Percentiles rank a stretch among this genome's conserved stretches.
Evolutionary conservation across 345 rosid genomes (phyloP).

Genomic region (Jatropha curcas): DNA sequence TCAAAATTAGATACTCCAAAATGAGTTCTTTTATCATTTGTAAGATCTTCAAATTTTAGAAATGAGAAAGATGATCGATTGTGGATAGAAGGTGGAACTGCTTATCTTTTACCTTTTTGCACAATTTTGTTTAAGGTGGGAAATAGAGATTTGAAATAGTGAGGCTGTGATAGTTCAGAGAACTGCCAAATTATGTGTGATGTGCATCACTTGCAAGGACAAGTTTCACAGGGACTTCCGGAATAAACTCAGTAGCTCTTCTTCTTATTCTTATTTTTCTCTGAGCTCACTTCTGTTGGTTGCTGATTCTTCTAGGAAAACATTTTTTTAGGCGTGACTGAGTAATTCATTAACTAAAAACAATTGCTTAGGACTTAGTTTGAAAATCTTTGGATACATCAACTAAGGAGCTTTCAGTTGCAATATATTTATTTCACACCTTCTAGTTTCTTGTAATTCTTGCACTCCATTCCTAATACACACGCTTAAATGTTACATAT

Average conservation of each 20-base stretch:
- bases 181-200: no score
- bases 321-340: neutral
- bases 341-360: no score
- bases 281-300: neutral
- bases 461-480: neutral
- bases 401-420: neutral
- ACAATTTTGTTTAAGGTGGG: neutral
- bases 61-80: neutral
- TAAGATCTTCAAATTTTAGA: neutral
- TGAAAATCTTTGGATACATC: neutral
- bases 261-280: no score
- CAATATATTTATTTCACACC: neutral
- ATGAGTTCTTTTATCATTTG: neutral
- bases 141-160: neutral
- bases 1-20: neutral
- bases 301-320: neutral
- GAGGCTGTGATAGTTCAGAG: neutral
- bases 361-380: neutral
- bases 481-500: neutral
- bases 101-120: neutral
- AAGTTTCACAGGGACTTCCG: neutral
- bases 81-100: neutral
- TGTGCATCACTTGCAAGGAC: no score
- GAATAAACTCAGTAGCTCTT: neutral
- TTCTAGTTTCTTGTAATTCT: neutral